Conservation (phyloP, 768 basidiomycete genomes). For the Lentinula guzmanii region DNA sequence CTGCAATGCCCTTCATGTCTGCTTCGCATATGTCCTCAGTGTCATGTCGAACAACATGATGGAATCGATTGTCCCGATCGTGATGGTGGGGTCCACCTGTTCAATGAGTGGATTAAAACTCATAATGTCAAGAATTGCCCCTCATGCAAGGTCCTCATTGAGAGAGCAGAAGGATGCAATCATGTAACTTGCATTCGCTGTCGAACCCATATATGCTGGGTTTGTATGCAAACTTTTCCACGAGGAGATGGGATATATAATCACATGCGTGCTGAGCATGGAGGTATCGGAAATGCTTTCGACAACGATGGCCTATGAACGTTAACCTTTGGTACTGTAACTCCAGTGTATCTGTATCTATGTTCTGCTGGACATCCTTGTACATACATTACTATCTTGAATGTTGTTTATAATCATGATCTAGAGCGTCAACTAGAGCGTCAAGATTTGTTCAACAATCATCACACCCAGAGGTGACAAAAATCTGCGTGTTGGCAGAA, state of each 20-base stretch:
- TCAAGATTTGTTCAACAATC: too few species aligned
- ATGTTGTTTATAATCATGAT: too few species aligned
- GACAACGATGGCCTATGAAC: not conserved
- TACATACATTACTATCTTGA: too few species aligned
- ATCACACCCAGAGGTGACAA: too few species aligned
- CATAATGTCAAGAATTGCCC: constrained; percentile 76
- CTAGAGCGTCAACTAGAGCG: too few species aligned
- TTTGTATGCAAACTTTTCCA: constrained; percentile 66
- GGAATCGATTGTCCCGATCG: constrained; percentile 59
- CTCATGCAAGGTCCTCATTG: constrained; percentile 13
- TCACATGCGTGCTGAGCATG: constrained; percentile 68
- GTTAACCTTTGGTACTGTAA: not conserved
- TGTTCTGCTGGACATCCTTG: too few species aligned
- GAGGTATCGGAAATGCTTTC: constrained; percentile 42
- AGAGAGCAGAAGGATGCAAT: too few species aligned
- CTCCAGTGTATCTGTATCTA: too few species aligned
- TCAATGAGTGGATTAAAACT: constrained; percentile 55
- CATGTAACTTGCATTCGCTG: constrained; percentile 64
- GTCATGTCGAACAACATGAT: constrained; percentile 57
- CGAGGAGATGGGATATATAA: constrained; percentile 67
- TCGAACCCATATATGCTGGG: constrained; percentile 78
- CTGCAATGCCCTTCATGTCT: constrained; percentile 72
- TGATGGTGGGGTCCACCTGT: constrained; percentile 48
- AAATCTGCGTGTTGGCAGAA: too few species aligned
- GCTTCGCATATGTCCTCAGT: constrained; percentile 59